Percentiles rank a stretch among this genome's conserved stretches.
Conservation (phyloP, 805 yeast species). For the Kodamaea kaohsiungensis region DNA sequence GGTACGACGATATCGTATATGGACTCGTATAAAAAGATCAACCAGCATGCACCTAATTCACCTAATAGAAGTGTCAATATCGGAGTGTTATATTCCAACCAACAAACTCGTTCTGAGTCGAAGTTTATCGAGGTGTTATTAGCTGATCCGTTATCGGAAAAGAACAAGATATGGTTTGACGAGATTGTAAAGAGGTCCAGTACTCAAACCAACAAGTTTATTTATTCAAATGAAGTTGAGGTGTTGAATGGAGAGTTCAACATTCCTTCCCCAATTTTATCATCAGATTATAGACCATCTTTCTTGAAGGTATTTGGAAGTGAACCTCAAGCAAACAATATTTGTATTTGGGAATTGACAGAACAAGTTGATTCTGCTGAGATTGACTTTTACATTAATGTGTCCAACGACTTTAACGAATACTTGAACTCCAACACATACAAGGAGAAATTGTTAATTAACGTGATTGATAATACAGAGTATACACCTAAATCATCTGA, state of each 20-base stretch:
- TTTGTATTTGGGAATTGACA: conserved; percentile 5
- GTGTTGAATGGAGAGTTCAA: conserved; percentile 6
- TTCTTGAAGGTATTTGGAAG: conserved; percentile 13
- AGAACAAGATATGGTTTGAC: conserved; percentile 34
- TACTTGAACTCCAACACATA: neutral
- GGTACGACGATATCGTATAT: conserved; percentile 16
- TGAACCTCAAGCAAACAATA: conserved; percentile 1
- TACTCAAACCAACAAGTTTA: conserved; percentile 21
- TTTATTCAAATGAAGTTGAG: conserved; percentile 11
- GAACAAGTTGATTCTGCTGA: neutral
- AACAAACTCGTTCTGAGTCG: conserved; percentile 19
- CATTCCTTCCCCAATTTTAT: conserved; percentile 34
- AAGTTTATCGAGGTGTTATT: conserved; percentile 36
- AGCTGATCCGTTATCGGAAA: conserved; percentile 42
- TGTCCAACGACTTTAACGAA: conserved; percentile 9
- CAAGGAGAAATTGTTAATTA: conserved; percentile 26
- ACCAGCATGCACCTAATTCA: conserved; percentile 10
- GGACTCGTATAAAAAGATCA: conserved; percentile 16
- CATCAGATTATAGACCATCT: conserved; percentile 24
- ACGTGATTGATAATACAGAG: conserved; percentile 39
- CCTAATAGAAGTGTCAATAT: conserved; percentile 21
- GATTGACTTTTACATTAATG: conserved; percentile 6
- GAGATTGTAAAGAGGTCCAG: conserved; percentile 22
- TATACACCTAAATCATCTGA: conserved; percentile 39
- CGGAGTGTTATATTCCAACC: conserved; percentile 37